Evolutionary conservation across 345 rosid genomes (phyloP).

Genomic region (Euphorbia tirucalli): DNA sequence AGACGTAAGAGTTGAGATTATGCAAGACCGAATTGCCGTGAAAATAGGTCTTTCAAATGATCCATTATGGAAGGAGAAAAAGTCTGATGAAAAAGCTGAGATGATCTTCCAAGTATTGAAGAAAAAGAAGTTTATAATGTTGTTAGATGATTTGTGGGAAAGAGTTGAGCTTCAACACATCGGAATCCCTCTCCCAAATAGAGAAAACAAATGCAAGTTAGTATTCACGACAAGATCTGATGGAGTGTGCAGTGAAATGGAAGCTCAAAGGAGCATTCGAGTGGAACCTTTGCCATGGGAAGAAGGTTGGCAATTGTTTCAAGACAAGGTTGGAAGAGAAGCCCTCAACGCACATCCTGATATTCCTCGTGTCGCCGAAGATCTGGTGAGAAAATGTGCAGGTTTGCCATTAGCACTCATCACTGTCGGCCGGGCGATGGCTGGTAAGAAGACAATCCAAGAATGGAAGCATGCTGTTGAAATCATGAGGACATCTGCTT

Average conservation of each 20-base stretch:
- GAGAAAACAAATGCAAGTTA: neutral
- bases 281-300: neutral
- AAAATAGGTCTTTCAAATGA: constrained; percentile 24
- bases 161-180: neutral
- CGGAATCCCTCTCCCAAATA: neutral
- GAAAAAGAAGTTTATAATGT: constrained; percentile 4
- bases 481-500: constrained; percentile 2
- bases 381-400: constrained; percentile 3
- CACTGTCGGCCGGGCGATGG: constrained; percentile 17
- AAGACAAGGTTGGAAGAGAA: constrained; percentile 1
- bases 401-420: constrained; percentile 22
- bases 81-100: too few relatives aligned
- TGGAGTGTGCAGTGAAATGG: neutral
- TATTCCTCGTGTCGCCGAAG: constrained; percentile 1
- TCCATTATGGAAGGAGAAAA: neutral
- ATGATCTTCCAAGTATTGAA: neutral
- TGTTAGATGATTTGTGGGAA: constrained; percentile 11
- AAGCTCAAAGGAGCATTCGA: too few relatives aligned
- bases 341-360: neutral
- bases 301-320: neutral
- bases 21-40: constrained; percentile 34
- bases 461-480: constrained; percentile 18
- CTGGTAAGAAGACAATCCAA: neutral
- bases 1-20: constrained; percentile 26
- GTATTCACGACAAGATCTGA: neutral